A percentile compares a stretch with the other conserved stretches of the same genome.
phyloP scores from a whole-genome alignment of 2,329 filamentous ascomycete genomes.

The Colletotrichum incanum region DNA sequence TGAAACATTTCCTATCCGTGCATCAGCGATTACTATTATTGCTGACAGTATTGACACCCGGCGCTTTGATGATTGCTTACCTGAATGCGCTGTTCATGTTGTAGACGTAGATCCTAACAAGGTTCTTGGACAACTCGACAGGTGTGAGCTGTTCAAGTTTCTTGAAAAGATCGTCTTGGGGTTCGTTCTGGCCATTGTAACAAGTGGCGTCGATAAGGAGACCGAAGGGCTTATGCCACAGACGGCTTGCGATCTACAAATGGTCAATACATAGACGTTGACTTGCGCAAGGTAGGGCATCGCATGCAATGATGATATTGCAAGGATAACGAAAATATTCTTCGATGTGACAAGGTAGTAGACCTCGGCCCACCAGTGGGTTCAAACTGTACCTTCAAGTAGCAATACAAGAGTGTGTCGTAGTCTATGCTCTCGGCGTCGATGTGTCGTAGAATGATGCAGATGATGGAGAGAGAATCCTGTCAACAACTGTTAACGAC shows the following conservation, averaged over 20 bases:
- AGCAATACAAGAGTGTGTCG: conserved; percentile 77
- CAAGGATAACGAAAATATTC: background rate
- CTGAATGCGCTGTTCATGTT: conserved; percentile 82
- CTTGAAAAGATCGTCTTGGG: conserved; percentile 76
- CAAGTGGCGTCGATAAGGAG: conserved; percentile 79
- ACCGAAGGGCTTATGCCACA: conserved; percentile 80
- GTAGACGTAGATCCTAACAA: conserved; percentile 77
- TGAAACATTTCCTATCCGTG: conserved; percentile 71
- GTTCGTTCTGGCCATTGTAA: conserved; percentile 78
- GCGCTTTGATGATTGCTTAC: conserved; percentile 54
- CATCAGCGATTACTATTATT: conserved; percentile 9
- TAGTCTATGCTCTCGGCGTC: conserved; percentile 77
- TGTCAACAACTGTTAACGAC: conserved; percentile 47
- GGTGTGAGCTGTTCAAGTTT: conserved; percentile 76
- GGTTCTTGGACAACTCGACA: conserved; percentile 71
- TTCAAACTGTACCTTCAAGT: conserved; percentile 69
- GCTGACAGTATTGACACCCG: background rate
- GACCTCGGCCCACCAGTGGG: background rate
- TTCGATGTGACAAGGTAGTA: background rate
- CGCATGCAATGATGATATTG: background rate
- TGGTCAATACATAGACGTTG: background rate
- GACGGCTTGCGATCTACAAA: conserved; percentile 75
- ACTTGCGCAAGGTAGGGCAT: background rate
- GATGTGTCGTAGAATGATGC: conserved; percentile 78
- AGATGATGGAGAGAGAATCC: conserved; percentile 79